Percentiles rank a stretch among this genome's conserved stretches.
phyloP scores from a whole-genome alignment of 257 asterid species.

The Solanum paucissectum region DNA sequence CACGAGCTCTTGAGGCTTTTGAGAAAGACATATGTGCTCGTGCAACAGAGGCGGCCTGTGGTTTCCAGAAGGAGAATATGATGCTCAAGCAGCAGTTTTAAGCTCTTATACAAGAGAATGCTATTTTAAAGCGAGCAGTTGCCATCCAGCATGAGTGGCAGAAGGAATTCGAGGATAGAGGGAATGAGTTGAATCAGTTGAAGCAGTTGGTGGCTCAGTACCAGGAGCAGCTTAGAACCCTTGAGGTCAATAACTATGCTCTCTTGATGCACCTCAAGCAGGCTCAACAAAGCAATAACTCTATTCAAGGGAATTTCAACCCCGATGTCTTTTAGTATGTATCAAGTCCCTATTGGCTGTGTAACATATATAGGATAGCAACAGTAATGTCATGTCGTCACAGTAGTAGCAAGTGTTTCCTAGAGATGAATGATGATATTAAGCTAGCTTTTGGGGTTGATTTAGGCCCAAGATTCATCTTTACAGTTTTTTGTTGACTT shows the following conservation, averaged over 20 bases:
- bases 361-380: neutral
- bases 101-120: conserved; percentile 59
- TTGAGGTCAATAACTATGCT: conserved; percentile 82
- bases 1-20: conserved; percentile 25
- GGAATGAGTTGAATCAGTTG: conserved; percentile 66
- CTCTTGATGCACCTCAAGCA: conserved; percentile 83
- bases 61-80: conserved; percentile 57
- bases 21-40: conserved; percentile 24
- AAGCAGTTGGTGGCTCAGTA: conserved; percentile 72
- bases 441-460: neutral
- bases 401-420: neutral
- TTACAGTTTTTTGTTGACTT: neutral
- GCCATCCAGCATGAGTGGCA: conserved; percentile 80
- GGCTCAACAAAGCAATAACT: conserved; percentile 59
- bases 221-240: conserved; percentile 87
- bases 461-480: neutral
- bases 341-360: neutral
- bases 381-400: neutral
- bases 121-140: conserved; percentile 67
- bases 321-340: conserved; percentile 63
- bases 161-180: conserved; percentile 70
- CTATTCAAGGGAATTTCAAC: conserved; percentile 59
- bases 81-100: conserved; percentile 66
- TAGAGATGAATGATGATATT: neutral
- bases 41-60: conserved; percentile 47